Percentiles rank a stretch among this genome's conserved stretches.
These are phyloP conservation scores for Pleurotus eryngii DNA, from an alignment of 768 basidiomycete species.

Conservation along the genomic window DNA sequence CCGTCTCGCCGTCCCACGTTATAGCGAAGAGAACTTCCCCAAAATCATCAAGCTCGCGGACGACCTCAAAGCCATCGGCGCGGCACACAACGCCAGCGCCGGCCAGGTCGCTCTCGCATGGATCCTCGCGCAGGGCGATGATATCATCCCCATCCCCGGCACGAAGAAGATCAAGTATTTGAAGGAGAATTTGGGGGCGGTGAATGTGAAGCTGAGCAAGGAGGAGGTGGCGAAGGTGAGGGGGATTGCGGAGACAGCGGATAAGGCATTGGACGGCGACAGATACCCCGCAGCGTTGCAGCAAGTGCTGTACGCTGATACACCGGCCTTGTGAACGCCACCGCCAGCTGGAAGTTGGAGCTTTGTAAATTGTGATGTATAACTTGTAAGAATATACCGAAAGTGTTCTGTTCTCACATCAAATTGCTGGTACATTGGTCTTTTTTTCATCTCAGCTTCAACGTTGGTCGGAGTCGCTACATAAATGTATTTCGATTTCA, in stretches of 20 bases:
- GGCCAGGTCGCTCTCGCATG: constrained; percentile 17
- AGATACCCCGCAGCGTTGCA: constrained; percentile 12
- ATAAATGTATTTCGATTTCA: too few species aligned
- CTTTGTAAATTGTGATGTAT: neutral
- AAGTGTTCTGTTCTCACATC: neutral
- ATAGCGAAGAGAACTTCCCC: constrained; percentile 42
- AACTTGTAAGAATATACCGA: neutral
- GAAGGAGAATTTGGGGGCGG: constrained; percentile 34
- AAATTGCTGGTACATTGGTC: too few species aligned
- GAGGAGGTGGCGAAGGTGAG: constrained; percentile 29
- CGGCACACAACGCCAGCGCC: constrained; percentile 12
- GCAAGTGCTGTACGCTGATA: constrained; percentile 12
- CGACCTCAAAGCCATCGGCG: constrained; percentile 17
- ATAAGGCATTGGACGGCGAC: constrained; percentile 22
- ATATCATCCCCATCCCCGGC: constrained; percentile 36
- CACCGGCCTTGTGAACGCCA: constrained; percentile 4
- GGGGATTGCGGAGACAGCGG: constrained; percentile 22
- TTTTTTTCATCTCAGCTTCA: too few species aligned
- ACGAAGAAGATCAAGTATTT: constrained; percentile 37
- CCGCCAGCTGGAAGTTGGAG: neutral
- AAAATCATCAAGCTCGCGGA: constrained; percentile 32
- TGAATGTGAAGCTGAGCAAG: constrained; percentile 19
- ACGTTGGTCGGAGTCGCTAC: too few species aligned
- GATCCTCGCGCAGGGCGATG: constrained; percentile 32
- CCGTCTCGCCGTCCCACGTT: constrained; percentile 31